phyloP scores from a whole-genome alignment of 306 rosid species.

The Ziziphus jujuba region DNA sequence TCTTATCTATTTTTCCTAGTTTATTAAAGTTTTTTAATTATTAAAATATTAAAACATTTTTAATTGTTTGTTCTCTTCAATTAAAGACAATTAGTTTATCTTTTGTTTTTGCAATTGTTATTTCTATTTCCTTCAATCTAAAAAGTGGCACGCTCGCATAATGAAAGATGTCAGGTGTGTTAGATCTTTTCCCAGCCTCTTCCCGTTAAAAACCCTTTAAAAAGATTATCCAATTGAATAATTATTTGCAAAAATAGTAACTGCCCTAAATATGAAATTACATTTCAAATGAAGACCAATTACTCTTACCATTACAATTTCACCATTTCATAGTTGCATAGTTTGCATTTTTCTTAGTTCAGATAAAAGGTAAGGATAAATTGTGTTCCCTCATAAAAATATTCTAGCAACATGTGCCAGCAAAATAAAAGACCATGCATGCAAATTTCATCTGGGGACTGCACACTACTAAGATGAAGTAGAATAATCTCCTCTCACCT shows the following conservation, averaged over 20 bases:
- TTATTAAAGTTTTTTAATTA: too few species aligned
- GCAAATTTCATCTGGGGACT: conserved; percentile 14
- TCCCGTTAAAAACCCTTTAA: neutral
- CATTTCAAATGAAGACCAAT: conserved; percentile 19
- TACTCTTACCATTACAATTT: neutral
- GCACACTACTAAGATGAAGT: conserved; percentile 19
- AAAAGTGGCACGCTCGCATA: too few species aligned
- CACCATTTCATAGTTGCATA: neutral
- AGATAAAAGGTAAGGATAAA: conserved; percentile 7
- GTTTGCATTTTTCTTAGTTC: neutral
- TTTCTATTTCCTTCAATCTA: too few species aligned
- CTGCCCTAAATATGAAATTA: conserved; percentile 19
- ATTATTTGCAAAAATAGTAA: conserved; percentile 5
- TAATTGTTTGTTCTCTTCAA: too few species aligned
- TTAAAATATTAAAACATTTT: too few species aligned
- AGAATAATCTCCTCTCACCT: conserved; percentile 56
- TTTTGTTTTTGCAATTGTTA: too few species aligned
- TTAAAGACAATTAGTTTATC: too few species aligned
- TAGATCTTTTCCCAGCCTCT: too few species aligned
- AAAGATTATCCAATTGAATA: conserved; percentile 18
- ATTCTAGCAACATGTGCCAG: conserved; percentile 22
- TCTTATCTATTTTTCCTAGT: too few species aligned
- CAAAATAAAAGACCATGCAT: conserved; percentile 6
- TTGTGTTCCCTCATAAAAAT: neutral
- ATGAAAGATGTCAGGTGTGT: too few species aligned